Conservation (phyloP, 257 asterid species). For the Ilex asprella region DNA sequence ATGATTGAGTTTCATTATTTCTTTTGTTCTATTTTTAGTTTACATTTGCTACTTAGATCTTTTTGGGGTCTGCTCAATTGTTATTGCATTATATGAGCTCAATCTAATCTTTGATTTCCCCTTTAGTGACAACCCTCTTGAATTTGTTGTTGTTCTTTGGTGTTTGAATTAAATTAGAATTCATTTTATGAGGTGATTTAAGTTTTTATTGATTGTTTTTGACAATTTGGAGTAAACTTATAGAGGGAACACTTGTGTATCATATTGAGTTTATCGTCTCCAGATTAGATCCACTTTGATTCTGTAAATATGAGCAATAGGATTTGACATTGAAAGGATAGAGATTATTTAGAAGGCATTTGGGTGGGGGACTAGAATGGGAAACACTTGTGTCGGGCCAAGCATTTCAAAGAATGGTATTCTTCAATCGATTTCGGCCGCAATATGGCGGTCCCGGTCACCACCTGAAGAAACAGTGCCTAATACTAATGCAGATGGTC, state of each 20-base stretch:
- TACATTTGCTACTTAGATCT: background rate
- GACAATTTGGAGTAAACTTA: too few relatives aligned
- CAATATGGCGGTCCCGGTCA: conserved; percentile 78
- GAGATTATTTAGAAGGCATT: conserved; percentile 13
- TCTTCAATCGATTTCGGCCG: conserved; percentile 79
- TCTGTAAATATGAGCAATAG: background rate
- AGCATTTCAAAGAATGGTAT: conserved; percentile 53
- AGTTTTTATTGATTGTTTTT: too few relatives aligned
- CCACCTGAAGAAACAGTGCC: conserved; percentile 36
- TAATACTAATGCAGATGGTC: conserved; percentile 40
- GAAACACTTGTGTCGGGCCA: conserved; percentile 95
- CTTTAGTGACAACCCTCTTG: background rate
- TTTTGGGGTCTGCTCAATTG: background rate
- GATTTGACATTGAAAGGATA: conserved; percentile 13
- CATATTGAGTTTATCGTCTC: background rate
- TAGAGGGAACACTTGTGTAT: background rate
- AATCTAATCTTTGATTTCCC: background rate
- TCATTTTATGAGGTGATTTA: conserved; percentile 23
- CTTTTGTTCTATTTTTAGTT: background rate
- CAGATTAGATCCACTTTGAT: background rate
- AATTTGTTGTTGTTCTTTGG: background rate
- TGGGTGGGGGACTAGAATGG: conserved; percentile 43
- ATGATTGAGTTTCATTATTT: conserved; percentile 1
- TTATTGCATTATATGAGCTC: background rate
- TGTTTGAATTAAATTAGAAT: conserved; percentile 29